These are phyloP conservation scores for Aureobasidium zeae DNA, from an alignment of 2,329 filamentous ascomycete genomes.

Conservation along the genomic window DNA sequence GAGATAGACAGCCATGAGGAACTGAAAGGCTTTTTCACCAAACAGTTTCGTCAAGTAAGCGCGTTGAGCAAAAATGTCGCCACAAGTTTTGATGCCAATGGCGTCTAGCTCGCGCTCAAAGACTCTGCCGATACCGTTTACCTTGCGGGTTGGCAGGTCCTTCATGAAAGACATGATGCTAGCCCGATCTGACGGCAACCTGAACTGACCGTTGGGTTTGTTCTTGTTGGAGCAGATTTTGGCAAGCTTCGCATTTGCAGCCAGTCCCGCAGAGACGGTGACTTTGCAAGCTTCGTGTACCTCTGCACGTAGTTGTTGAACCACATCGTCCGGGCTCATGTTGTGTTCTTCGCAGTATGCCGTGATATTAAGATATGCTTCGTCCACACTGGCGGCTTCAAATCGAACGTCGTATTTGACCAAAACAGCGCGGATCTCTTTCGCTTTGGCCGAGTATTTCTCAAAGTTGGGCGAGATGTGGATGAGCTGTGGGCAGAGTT, in stretches of 20 bases:
- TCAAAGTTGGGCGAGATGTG: conserved; percentile 76
- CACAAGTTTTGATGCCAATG: conserved; percentile 78
- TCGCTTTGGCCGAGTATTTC: conserved; percentile 85
- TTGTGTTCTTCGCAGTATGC: conserved; percentile 62
- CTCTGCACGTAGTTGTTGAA: conserved; percentile 67
- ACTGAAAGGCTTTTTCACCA: conserved; percentile 83
- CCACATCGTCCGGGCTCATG: conserved; percentile 61
- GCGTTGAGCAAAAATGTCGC: conserved; percentile 72
- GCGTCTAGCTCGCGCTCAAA: conserved; percentile 84
- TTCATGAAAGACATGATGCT: conserved; percentile 81
- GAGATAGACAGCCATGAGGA: conserved; percentile 73
- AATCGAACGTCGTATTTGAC: conserved; percentile 83
- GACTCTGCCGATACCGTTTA: conserved; percentile 90
- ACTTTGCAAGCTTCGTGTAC: conserved; percentile 68
- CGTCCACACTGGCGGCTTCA: conserved; percentile 89
- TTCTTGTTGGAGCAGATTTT: conserved; percentile 95
- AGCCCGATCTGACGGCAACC: conserved; percentile 59
- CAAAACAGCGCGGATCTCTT: conserved; percentile 74
- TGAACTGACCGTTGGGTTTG: conserved; percentile 90
- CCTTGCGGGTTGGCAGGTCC: conserved; percentile 73
- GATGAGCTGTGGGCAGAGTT: conserved; percentile 79
- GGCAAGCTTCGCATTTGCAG: conserved; percentile 82
- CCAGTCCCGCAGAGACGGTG: conserved; percentile 89
- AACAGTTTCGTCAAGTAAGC: conserved; percentile 69
- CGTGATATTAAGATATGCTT: conserved; percentile 93